Percentiles rank a stretch among this genome's conserved stretches.
phyloP scores from a whole-genome alignment of 176 grass and related monocot genomes.

The Oryza meridionalis region DNA sequence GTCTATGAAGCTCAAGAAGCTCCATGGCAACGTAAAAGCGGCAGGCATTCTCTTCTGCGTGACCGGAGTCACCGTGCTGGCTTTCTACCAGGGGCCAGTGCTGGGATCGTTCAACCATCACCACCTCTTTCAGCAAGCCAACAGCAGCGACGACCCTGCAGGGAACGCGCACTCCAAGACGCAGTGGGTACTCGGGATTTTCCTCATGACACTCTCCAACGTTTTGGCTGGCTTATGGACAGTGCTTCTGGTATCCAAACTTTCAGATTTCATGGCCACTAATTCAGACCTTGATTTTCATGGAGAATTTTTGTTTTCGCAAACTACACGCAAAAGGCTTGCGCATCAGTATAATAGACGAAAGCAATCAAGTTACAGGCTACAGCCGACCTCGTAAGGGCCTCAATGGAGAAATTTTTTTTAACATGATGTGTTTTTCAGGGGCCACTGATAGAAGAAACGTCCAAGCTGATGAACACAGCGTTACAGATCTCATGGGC shows the following conservation, averaged over 20 bases:
- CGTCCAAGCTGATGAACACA: conserved; percentile 74
- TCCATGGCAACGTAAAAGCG: conserved; percentile 62
- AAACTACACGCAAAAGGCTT: too few species aligned
- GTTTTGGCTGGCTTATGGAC: conserved; percentile 58
- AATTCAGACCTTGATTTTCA: not conserved
- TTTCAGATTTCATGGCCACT: not conserved
- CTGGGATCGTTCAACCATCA: conserved; percentile 63
- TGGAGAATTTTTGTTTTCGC: not conserved
- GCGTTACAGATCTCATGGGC: conserved; percentile 65
- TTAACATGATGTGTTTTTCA: conserved; percentile 9
- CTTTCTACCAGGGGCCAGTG: conserved; percentile 69
- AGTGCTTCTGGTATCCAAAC: conserved; percentile 46
- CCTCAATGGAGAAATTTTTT: too few species aligned
- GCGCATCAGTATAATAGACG: too few species aligned
- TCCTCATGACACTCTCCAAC: conserved; percentile 60
- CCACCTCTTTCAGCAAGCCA: conserved; percentile 32
- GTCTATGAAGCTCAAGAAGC: conserved; percentile 64
- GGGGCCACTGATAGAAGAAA: conserved; percentile 68
- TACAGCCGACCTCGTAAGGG: too few species aligned
- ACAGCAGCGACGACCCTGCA: not conserved
- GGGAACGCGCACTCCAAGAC: conserved; percentile 32
- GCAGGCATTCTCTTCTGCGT: conserved; percentile 58
- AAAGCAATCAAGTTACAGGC: too few species aligned
- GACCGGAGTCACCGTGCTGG: conserved; percentile 55
- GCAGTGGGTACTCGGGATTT: conserved; percentile 65